Conservation (phyloP, 2,329 filamentous ascomycete genomes). For the Cercospora sp. region DNA sequence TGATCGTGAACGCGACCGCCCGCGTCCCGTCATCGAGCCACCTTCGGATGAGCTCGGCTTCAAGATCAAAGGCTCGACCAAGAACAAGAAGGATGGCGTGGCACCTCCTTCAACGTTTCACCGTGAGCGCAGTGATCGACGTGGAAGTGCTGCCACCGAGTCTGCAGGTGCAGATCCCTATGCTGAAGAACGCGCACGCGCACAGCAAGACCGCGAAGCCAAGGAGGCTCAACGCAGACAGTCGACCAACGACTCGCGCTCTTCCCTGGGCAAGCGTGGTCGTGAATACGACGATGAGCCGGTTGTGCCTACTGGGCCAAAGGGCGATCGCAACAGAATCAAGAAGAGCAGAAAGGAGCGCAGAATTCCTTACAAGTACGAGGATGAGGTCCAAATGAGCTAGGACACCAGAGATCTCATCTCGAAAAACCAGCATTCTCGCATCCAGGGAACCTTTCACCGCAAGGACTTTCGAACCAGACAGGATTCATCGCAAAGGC, state of each 20-base stretch:
- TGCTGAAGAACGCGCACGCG: constrained; percentile 38
- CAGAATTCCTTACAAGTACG: constrained; percentile 43
- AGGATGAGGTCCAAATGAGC: constrained; percentile 46
- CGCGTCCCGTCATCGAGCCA: constrained; percentile 29
- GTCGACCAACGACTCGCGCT: constrained; percentile 46
- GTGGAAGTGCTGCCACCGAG: constrained; percentile 9
- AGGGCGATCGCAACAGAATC: constrained; percentile 49
- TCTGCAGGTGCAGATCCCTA: constrained; percentile 36
- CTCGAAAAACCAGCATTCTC: background rate
- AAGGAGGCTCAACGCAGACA: constrained; percentile 66
- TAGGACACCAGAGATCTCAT: background rate
- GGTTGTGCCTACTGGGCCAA: constrained; percentile 49
- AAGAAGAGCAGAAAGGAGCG: constrained; percentile 52
- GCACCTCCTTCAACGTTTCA: constrained; percentile 28
- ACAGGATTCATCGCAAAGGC: background rate
- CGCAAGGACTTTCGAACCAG: background rate
- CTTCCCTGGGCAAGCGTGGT: constrained; percentile 40
- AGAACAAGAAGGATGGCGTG: constrained; percentile 31
- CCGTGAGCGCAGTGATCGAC: constrained; percentile 24
- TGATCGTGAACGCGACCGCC: constrained; percentile 38
- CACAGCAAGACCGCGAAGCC: constrained; percentile 53
- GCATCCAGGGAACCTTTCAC: background rate
- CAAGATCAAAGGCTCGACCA: constrained; percentile 48
- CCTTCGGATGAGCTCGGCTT: constrained; percentile 47
- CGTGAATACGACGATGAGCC: constrained; percentile 27